phyloP scores from a whole-genome alignment of 306 rosid species.

The Casuarina equisetifolia region DNA sequence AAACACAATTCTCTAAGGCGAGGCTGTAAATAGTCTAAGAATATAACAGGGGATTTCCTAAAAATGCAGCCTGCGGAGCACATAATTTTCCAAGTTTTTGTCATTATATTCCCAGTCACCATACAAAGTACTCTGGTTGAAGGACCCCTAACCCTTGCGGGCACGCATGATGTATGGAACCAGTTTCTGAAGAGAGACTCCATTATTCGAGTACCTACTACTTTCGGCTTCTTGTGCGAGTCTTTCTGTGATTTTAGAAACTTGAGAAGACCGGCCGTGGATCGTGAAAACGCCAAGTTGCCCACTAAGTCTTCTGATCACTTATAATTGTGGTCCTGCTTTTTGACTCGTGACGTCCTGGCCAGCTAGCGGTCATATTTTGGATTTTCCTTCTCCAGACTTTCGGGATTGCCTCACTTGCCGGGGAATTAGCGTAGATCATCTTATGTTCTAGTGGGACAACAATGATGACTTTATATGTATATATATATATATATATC shows the following conservation, averaged over 20 bases:
- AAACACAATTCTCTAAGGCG: too few relatives aligned
- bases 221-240: constrained; percentile 9
- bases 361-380: not conserved
- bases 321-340: not conserved
- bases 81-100: not conserved
- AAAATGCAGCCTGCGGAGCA: not conserved
- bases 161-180: constrained; percentile 6
- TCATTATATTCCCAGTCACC: not conserved
- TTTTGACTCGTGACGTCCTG: constrained; percentile 15
- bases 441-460: too few relatives aligned
- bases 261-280: not conserved
- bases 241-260: constrained; percentile 1
- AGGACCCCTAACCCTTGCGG: not conserved
- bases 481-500: too few relatives aligned
- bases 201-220: constrained; percentile 5
- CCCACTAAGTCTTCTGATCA: constrained; percentile 3
- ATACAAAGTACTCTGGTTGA: not conserved
- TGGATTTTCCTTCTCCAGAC: not conserved
- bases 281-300: not conserved
- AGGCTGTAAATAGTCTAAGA: too few relatives aligned
- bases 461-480: too few relatives aligned
- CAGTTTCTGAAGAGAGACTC: constrained; percentile 20
- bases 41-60: too few relatives aligned
- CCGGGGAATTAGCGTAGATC: too few relatives aligned
- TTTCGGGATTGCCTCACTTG: not conserved